Evolutionary conservation across 129 eudicot species (phyloP), one percentile per base, ranked within the genome.

Genomic region (Artemisia argyi): DNA sequence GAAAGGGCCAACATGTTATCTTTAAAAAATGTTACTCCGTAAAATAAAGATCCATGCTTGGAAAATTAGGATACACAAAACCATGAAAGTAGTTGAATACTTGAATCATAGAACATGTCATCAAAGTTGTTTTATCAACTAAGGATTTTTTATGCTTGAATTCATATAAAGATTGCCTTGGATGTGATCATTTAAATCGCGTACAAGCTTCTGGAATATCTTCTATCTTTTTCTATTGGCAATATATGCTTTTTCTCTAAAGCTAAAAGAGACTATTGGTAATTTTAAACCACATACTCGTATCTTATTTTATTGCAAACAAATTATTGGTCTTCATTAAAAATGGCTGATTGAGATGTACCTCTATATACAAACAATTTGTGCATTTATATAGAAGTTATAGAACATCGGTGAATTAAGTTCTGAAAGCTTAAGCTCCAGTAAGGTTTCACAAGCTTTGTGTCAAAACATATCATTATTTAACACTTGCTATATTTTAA

Each of bases 21-120:
- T 69, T 69, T 9, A 18, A 19, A 39, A 42, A 39, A 20, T 71
- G 44, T 57, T 16, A 14, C n/a, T n/a, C n/a, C n/a, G n/a, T n/a
- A n/a, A 20, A 66, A 66, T 66, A 66, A 66, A 44, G 39, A 66
- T 66, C 28, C 52, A 55, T 46, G 35, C 56, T 71, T 54, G 32
- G 17, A 50, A 17, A 69, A 13, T 55, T 26, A 61, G 69, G 77
- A 49, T 28, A 48, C 22, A 57, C 77, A 73, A 26, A 73, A 61
- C 18, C 61, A 61, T 61, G 58, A 72, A 20, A 60, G 11, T 18
- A 39, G 46, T 57, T 35, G 53, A 58, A 51, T 51, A 35, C 16
- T 51, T 13, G 16, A 26, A 55, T 16, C 35, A 56, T 71, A 55
- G 55, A 56, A n/a, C n/a, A n/a, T 56, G 55, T 71, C 51, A 26